Conservation (phyloP, 2,329 filamentous ascomycete species). For the Neonectria magnoliae region DNA sequence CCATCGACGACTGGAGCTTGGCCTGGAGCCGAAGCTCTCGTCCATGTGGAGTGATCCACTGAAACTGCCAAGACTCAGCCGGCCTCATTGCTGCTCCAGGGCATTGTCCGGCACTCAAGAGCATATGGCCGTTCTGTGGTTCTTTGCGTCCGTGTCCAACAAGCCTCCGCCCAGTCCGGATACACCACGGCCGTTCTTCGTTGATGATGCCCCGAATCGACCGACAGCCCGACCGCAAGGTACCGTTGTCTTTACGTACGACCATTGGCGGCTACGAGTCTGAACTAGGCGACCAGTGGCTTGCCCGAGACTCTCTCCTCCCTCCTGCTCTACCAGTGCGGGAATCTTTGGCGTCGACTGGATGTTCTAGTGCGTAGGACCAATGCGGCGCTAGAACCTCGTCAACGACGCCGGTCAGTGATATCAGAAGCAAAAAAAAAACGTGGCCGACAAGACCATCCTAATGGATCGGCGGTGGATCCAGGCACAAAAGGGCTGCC, state of each 20-base stretch:
- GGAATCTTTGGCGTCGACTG: slow-evolving; percentile 15
- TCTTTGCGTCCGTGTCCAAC: slow-evolving; percentile 1
- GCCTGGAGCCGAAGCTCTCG: slow-evolving; percentile 5
- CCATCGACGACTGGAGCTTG: background rate
- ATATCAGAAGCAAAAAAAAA: slow-evolving; percentile 27
- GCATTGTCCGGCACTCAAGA: slow-evolving; percentile 8
- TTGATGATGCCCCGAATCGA: background rate
- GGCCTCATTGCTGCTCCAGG: slow-evolving; percentile 10
- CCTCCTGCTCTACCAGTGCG: background rate
- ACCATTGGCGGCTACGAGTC: slow-evolving; percentile 5
- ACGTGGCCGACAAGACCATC: slow-evolving; percentile 20
- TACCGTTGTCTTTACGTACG: slow-evolving; percentile 17
- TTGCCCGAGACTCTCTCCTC: slow-evolving; percentile 1
- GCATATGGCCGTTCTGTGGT: background rate
- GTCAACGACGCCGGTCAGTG: slow-evolving; percentile 15
- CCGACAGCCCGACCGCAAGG: slow-evolving; percentile 10
- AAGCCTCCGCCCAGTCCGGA: background rate
- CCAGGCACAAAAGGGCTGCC: background rate
- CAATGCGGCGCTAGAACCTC: slow-evolving; percentile 31
- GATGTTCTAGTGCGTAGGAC: slow-evolving; percentile 17
- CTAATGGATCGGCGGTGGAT: slow-evolving; percentile 21
- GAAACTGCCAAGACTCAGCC: slow-evolving; percentile 11
- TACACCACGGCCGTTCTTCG: background rate
- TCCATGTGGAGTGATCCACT: slow-evolving; percentile 18
- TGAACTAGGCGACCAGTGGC: slow-evolving; percentile 9